Conservation (phyloP, 2,329 filamentous ascomycete genomes). For the Aspergillus puulaauensis region DNA sequence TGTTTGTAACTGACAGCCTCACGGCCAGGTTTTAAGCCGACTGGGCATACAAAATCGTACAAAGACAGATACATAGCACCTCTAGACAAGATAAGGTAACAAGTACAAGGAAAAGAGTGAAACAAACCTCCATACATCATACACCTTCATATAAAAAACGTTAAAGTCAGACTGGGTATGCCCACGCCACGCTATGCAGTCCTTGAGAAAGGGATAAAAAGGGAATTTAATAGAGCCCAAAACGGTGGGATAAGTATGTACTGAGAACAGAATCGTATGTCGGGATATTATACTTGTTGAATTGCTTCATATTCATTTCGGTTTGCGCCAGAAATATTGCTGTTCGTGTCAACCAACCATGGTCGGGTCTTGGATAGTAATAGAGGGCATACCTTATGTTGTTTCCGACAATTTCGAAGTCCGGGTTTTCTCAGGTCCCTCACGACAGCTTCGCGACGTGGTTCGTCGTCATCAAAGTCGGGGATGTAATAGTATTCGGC, state of each 20-base stretch:
- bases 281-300: conserved; percentile 8
- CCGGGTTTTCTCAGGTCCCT: conserved; percentile 86
- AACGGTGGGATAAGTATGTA: conserved; percentile 35
- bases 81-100: conserved; percentile 3
- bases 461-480: conserved; percentile 77
- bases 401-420: conserved; percentile 84
- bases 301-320: conserved; percentile 42
- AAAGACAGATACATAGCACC: conserved; percentile 9
- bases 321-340: conserved; percentile 73
- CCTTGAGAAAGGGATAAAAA: conserved; percentile 23
- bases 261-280: conserved; percentile 24
- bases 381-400: conserved; percentile 77
- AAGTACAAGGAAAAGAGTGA: conserved; percentile 10
- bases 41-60: background rate
- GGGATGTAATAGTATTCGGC: conserved; percentile 97
- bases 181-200: conserved; percentile 46
- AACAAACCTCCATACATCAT: conserved; percentile 18
- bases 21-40: background rate
- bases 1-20: background rate
- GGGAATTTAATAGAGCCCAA: conserved; percentile 18
- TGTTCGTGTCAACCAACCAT: conserved; percentile 37
- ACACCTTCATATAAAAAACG: conserved; percentile 23
- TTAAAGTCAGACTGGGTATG: conserved; percentile 36
- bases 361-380: background rate
- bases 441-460: conserved; percentile 77